These are phyloP conservation scores for Lyophyllum atratum DNA, from an alignment of 768 basidiomycete species.

Conservation along the genomic window DNA sequence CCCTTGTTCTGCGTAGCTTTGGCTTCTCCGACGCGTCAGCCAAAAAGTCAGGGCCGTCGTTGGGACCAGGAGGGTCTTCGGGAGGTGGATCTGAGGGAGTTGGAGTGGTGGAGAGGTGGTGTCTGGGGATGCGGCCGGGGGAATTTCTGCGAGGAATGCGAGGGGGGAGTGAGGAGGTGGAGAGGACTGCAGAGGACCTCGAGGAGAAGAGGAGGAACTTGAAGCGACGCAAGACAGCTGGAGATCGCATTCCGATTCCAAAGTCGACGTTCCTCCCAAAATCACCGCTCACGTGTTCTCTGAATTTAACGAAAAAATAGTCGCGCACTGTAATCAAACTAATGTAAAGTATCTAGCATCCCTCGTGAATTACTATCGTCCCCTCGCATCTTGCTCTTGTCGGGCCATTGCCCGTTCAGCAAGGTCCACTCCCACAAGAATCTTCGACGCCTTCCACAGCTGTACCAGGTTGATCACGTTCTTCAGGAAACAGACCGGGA, in stretches of 20 bases:
- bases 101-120: constrained; percentile 9
- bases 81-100: constrained; percentile 9
- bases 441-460: constrained; percentile 97
- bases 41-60: constrained; percentile 15
- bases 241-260: constrained; percentile 36
- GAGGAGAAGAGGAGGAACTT: constrained; percentile 34
- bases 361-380: neutral
- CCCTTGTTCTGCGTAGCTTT: constrained; percentile 40
- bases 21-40: constrained; percentile 47
- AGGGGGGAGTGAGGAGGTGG: constrained; percentile 6
- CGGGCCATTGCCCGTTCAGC: constrained; percentile 77
- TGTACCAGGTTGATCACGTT: constrained; percentile 96
- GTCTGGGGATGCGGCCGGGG: constrained; percentile 1
- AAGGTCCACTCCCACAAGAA: constrained; percentile 90
- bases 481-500: constrained; percentile 75
- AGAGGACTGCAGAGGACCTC: constrained; percentile 14
- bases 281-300: constrained; percentile 9
- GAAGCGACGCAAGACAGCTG: constrained; percentile 38
- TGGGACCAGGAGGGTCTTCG: constrained; percentile 12
- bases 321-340: neutral
- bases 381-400: constrained; percentile 33
- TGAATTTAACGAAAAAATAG: neutral
- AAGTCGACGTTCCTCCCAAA: constrained; percentile 1
- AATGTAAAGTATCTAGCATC: neutral
- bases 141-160: neutral